Evolutionary conservation across 768 basidiomycete species (phyloP), one percentile per base, ranked within the genome.

Genomic region (Dentipellis fragilis): DNA sequence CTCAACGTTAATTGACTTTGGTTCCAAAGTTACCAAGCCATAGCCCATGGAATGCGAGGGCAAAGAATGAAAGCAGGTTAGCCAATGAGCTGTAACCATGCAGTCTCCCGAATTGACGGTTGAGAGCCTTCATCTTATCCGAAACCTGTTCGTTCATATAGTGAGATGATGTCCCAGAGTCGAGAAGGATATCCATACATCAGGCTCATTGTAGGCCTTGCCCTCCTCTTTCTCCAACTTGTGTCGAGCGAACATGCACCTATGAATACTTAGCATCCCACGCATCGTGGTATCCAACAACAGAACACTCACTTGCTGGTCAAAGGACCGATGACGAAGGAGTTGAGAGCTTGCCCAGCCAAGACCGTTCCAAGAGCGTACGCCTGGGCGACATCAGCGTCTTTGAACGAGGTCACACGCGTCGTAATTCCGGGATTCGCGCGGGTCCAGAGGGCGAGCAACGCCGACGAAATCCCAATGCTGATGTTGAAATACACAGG

Each of bases 221-320:
- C 83, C 82, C 67, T 89, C 86, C 47, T 80, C 75, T 63, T 89
- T 86, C 72, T 92, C 87, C 56, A 84, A 71, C 58, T 74, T 81
- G 50, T 87, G 83, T 55, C 88, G 76, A 66, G 83, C 68, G 66
- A 85, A 83, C 85, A 87, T 87, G n/a, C 81, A 81, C 67, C 87
- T 89, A 49, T 6, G 14, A 9, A 19, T 17, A 17, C 8, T 7
- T 11, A 45, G 14, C 42, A n/a, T 5, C n/a, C 14, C n/a, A 10
- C 14, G n/a, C n/a, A n/a, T 45, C 42, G n/a, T 6, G 29, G 6
- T 6, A 29, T 29, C 29, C 29, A 29, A 6, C 29, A 6, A 6
- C 29, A 29, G 3, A 37, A 39, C 65, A 63, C 81, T 40, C 59
- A 81, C 84, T 78, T 80, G 80, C 78, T 85, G 2, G 86, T 84